Evolutionary conservation across 2,329 filamentous ascomycete genomes (phyloP), one percentile per base, ranked within the genome.

Genomic region (Macrophomina pseudophaseolina): DNA sequence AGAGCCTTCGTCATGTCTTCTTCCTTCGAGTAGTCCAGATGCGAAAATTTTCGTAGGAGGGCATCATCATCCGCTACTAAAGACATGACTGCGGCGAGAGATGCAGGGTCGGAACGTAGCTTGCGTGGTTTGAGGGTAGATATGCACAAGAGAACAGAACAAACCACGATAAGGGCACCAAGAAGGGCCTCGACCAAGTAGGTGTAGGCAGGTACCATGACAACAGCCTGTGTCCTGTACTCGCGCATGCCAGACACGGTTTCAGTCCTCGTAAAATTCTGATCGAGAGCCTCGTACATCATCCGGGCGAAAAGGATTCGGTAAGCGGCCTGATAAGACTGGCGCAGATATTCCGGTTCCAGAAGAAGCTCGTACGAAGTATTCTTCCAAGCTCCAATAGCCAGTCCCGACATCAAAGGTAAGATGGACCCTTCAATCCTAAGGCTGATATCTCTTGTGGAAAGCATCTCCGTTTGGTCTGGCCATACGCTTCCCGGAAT

Each of bases 241-340:
- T 64, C 23, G 0, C 69, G 67, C 2, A 64, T 46, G 0, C 78
- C 76, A 1, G 32, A 65, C 52, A 11, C 63, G 56, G 44, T 49
- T 18, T 38, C 54, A 7, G 58, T 32, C 16, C 18, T 6, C 12
- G 46, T 72, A 16, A 73, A 66, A 6, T 72, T 63, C 0, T 35
- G 11, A 0, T 60, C 66, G 0, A 80, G 66, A 1, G 80, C 68
- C 5, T 79, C 74, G 0, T 70, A 67, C 73, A 81, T 74, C 0
- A 72, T 67, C 1, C 78, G 71, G 0, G 79, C 69, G 51, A 85
- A 83, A 0, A 84, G 69, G 0, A 85, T 35, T 14, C 78, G 72
- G 64, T 84, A 82, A 0, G 80, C 80, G 1, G 73, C 71, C 33
- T 80, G 73, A 9, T 51, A 51, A 2, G 48, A 51, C 48, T 51